These are phyloP conservation scores for Talaromyces marneffei DNA, from an alignment of 2,329 filamentous ascomycete species.

Conservation along the genomic window DNA sequence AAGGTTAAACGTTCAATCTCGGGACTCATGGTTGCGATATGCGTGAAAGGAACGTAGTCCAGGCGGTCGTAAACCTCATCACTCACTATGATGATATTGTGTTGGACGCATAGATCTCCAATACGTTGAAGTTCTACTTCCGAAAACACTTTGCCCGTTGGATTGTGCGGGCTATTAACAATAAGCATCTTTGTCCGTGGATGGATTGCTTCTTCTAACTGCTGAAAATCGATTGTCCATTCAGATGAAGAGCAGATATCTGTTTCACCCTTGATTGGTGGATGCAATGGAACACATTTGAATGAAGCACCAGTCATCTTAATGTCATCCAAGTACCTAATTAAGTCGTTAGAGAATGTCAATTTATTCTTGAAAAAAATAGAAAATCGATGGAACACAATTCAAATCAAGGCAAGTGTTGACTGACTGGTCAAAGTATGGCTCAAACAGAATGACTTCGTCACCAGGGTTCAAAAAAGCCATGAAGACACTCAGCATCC, in stretches of 20 bases:
- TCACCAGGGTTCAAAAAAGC: neutral
- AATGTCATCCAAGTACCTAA: neutral
- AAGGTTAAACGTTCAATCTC: neutral
- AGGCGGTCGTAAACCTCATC: neutral
- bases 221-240: neutral
- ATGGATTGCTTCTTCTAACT: neutral
- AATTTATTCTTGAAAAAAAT: neutral
- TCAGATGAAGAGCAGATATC: neutral
- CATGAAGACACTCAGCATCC: neutral
- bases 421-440: neutral
- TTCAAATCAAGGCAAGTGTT: neutral
- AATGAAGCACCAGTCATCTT: neutral
- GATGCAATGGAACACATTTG: neutral
- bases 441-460: neutral
- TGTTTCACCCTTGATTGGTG: neutral
- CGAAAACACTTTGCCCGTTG: neutral
- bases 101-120: neutral
- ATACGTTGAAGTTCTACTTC: neutral
- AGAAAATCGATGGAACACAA: neutral
- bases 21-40: neutral
- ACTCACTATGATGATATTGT: neutral
- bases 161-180: neutral
- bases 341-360: neutral
- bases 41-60: neutral
- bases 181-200: neutral